Conservation (phyloP, 1,139 yeast genomes). For the Suhomyces taliae region DNA sequence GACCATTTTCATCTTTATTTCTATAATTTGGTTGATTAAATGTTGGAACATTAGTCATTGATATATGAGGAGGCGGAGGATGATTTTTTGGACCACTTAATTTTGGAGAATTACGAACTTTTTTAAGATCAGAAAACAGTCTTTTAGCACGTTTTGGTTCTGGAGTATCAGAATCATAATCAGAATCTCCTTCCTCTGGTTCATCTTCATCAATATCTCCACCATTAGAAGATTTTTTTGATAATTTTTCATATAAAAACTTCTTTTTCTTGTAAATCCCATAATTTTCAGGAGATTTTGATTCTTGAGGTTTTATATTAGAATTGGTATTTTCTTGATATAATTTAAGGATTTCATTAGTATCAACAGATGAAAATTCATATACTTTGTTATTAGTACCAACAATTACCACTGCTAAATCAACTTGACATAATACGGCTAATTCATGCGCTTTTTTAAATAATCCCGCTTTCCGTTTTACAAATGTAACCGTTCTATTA, state of each 20-base stretch:
- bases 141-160: slow-evolving; percentile 30
- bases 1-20: slow-evolving; percentile 8
- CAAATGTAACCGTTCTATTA: slow-evolving; percentile 84
- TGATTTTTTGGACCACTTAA: slow-evolving; percentile 15
- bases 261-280: slow-evolving; percentile 45
- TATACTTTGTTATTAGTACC: slow-evolving; percentile 82
- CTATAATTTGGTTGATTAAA: slow-evolving; percentile 23
- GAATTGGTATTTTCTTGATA: slow-evolving; percentile 35
- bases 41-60: slow-evolving; percentile 31
- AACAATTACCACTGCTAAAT: slow-evolving; percentile 83
- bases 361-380: slow-evolving; percentile 77
- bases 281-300: slow-evolving; percentile 60
- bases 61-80: slow-evolving; percentile 28
- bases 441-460: slow-evolving; percentile 96
- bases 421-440: slow-evolving; percentile 89
- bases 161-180: slow-evolving; percentile 30
- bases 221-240: slow-evolving; percentile 7
- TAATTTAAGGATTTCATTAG: slow-evolving; percentile 57
- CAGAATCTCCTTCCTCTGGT: slow-evolving; percentile 27
- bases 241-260: slow-evolving; percentile 10
- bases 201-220: slow-evolving; percentile 18
- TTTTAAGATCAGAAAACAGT: slow-evolving; percentile 10
- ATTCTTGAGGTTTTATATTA: slow-evolving; percentile 47
- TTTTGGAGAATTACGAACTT: slow-evolving; percentile 4
- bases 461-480: slow-evolving; percentile 90